These are phyloP conservation scores for Cordyceps javanica DNA, from an alignment of 2,329 filamentous ascomycete species.

Conservation along the genomic window DNA sequence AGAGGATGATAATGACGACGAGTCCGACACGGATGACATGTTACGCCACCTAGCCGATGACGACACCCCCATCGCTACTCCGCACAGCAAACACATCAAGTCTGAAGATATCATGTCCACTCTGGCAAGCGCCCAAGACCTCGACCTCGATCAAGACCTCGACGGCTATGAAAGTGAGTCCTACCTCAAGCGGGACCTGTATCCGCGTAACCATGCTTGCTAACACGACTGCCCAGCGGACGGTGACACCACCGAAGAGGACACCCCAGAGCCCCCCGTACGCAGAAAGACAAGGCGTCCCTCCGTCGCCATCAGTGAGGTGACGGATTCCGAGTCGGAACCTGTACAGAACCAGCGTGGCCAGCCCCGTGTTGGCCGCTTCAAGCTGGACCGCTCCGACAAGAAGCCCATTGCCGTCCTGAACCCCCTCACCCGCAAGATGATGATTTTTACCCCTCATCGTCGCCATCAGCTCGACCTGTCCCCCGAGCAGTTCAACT, in stretches of 20 bases:
- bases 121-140: slow-evolving; percentile 33
- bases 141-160: too few species aligned
- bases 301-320: slow-evolving; percentile 30
- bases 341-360: slow-evolving; percentile 43
- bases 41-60: slow-evolving; percentile 32
- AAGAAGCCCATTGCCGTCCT: slow-evolving; percentile 54
- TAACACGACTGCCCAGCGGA: slow-evolving; percentile 43
- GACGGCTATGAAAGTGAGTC: slow-evolving; percentile 58
- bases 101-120: slow-evolving; percentile 21
- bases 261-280: slow-evolving; percentile 44
- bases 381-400: slow-evolving; percentile 46
- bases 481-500: slow-evolving; percentile 49
- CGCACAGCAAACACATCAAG: slow-evolving; percentile 25
- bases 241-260: slow-evolving; percentile 57
- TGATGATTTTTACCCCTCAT: slow-evolving; percentile 58
- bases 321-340: slow-evolving; percentile 46
- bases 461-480: slow-evolving; percentile 43
- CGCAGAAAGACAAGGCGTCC: slow-evolving; percentile 42
- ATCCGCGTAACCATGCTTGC: slow-evolving; percentile 29
- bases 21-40: slow-evolving; percentile 38
- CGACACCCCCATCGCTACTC: slow-evolving; percentile 37
- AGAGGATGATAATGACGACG: too few species aligned
- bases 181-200: slow-evolving; percentile 15
- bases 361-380: slow-evolving; percentile 48
- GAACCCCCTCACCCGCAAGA: slow-evolving; percentile 51